Evolutionary conservation across 345 rosid genomes (phyloP), one percentile per base, ranked within the genome.

Genomic region (Arabidopsis suecica): DNA sequence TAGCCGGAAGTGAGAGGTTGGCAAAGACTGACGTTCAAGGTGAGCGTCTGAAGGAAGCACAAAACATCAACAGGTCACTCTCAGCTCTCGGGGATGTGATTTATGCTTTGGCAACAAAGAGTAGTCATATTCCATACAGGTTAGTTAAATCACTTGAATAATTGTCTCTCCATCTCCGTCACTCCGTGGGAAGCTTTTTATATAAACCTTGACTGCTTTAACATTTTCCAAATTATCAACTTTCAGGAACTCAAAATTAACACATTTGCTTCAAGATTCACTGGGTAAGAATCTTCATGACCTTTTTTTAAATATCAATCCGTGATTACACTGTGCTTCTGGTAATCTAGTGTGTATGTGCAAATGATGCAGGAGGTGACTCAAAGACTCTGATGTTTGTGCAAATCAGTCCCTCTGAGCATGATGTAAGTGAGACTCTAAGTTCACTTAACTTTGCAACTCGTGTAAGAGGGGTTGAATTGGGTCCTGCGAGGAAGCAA

Each of bases 31-130:
- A 90, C 42, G 96, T 73, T 11, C 97, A 90, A 78, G 97, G 97
- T 61, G 99, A 92, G 62, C 81, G 97, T 70, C 96, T 92, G 48
- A 95, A 92, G 79, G 97, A 95, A 82, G 97, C 99, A 71, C 99
- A 95, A 78, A 89, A 89, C 75, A 95, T 92, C 36, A 92, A 92
- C 59, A 88, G 86, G 81, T 95, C 99, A 13, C 93, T 92, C 67
- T 95, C 97, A 28, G 97, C 99, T 68, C 96, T 95, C 16, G 99
- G 97, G 68, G 99, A 93, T 69, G 99, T 91, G 63, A 86, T 95
- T 25, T 79, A 86, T 82, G 96, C 99, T 49, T 80, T 95, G 71
- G 97, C 97, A 20, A 88, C 89, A 28, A 95, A 90, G 82, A 87
- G 87, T 50, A 87, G 89, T 78, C 98, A 93, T 71, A 84, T 93